Evolutionary conservation across 2,329 filamentous ascomycete species (phyloP), one percentile per base, ranked within the genome.

Genomic region (Colletotrichum tropicicola): DNA sequence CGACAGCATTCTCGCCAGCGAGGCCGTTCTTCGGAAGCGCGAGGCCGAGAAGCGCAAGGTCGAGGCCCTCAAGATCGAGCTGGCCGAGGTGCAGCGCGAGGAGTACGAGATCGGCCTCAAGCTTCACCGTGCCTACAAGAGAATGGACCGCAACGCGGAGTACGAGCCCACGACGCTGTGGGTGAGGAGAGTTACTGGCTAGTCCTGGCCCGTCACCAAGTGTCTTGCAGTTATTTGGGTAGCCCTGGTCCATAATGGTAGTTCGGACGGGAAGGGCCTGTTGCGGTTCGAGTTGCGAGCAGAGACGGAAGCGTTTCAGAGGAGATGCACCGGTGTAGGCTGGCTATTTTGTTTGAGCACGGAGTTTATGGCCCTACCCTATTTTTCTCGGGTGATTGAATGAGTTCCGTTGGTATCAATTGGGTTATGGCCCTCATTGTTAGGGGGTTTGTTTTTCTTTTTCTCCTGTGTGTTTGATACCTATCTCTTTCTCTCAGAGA

Each of bases 91-190:
- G 25, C 86, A 88, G 76, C 85, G 89, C 68, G 89, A 95, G 75
- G 91, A 94, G 76, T 91, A 95, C 72, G 92, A 96, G 59, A 79
- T 94, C 43, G 92, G 92, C 1, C 79, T 96, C 71, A 90, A 89
- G 75, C 81, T 96, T 58, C 88, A 92, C 74, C 82, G 91, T 21
- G 90, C 91, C 9, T 91, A 92, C 78, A 94, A 93, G 80, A 86
- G 92, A 49, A 84, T 89, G 70, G 91, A 94, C 71, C 86, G 90
- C 68, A 85, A 91, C 55, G 84, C 84, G 3, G 82, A 84, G 32
- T 91, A 83, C 71, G 89, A 92, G 71, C 87, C 87, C 10, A 90
- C 89, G 0, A 87, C 87, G 28, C 78, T 97, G 9, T 97, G 93
- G 93, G 91, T 97, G 52, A 86, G 90, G 72, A 85, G 93, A 68